These are phyloP conservation scores for Penicillium frequentans DNA, from an alignment of 2,329 filamentous ascomycete species.

Conservation along the genomic window DNA sequence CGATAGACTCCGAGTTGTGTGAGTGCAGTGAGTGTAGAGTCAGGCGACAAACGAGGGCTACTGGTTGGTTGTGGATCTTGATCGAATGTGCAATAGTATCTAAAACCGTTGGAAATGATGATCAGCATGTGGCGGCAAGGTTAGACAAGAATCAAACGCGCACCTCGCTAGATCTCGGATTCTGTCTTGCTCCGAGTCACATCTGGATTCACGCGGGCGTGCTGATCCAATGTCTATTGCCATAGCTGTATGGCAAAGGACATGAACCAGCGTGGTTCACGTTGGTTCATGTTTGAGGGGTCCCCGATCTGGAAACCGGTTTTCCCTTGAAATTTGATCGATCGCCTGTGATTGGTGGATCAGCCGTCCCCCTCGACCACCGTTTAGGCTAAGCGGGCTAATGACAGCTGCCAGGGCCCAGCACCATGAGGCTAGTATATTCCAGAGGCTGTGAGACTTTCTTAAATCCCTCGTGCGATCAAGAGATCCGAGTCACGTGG, in stretches of 20 bases:
- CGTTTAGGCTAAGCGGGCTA: background rate
- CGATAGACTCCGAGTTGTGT: slow-evolving; percentile 51
- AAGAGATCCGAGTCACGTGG: background rate
- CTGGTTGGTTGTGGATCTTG: background rate
- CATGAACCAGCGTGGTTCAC: background rate
- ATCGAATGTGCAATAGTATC: background rate
- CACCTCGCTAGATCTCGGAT: background rate
- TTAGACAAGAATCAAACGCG: background rate
- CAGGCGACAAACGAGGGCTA: background rate
- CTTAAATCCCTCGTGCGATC: background rate
- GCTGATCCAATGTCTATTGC: background rate
- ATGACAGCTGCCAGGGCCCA: background rate
- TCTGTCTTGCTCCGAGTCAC: background rate
- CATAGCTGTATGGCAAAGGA: background rate
- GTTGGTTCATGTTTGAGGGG: background rate
- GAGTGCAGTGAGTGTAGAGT: slow-evolving; percentile 47
- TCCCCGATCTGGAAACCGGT: background rate
- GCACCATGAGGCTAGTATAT: background rate
- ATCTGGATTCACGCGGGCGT: background rate
- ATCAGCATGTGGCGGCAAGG: background rate
- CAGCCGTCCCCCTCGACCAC: background rate
- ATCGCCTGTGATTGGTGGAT: background rate
- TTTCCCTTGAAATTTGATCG: background rate
- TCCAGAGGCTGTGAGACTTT: background rate
- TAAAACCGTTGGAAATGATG: background rate